Percentiles rank a stretch among this genome's conserved stretches.
Conservation (phyloP, 352 stramenopile species). For the Globisporangium yorkense region DNA sequence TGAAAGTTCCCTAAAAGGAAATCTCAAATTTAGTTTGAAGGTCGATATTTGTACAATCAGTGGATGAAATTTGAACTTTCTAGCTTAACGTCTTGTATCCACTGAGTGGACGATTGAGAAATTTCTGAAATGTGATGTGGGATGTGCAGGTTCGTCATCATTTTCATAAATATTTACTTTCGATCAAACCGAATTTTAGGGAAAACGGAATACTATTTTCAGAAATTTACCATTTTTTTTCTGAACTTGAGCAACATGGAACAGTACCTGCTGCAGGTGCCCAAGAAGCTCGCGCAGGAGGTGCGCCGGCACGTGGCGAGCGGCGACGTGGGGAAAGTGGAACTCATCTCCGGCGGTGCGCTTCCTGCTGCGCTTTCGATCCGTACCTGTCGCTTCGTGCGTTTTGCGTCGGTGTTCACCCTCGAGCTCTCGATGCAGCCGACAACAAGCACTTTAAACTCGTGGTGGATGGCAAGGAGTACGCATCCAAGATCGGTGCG, state of each 20-base stretch:
- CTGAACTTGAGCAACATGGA: conserved; percentile 39
- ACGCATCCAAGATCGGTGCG: conserved; percentile 71
- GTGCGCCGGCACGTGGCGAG: conserved; percentile 59
- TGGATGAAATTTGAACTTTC: too few relatives aligned
- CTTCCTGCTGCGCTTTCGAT: not conserved
- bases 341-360: conserved; percentile 71
- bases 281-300: conserved; percentile 73
- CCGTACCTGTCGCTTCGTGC: not conserved
- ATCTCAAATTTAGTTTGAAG: too few relatives aligned
- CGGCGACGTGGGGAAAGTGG: conserved; percentile 52
- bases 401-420: not conserved
- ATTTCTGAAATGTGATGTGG: too few relatives aligned
- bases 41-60: too few relatives aligned
- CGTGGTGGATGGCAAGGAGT: conserved; percentile 67
- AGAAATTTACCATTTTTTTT: too few relatives aligned
- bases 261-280: conserved; percentile 83
- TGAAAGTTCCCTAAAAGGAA: too few relatives aligned
- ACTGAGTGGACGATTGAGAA: too few relatives aligned
- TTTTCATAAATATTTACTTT: too few relatives aligned
- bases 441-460: conserved; percentile 87
- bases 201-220: too few relatives aligned
- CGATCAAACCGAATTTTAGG: too few relatives aligned
- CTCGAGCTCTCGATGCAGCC: conserved; percentile 21
- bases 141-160: too few relatives aligned
- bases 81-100: too few relatives aligned